A percentile compares a stretch with the other conserved stretches of the same genome.
These are phyloP conservation scores for Astrothelium subdiscretum DNA, from an alignment of 495 filamentous ascomycete genomes.

Conservation along the genomic window DNA sequence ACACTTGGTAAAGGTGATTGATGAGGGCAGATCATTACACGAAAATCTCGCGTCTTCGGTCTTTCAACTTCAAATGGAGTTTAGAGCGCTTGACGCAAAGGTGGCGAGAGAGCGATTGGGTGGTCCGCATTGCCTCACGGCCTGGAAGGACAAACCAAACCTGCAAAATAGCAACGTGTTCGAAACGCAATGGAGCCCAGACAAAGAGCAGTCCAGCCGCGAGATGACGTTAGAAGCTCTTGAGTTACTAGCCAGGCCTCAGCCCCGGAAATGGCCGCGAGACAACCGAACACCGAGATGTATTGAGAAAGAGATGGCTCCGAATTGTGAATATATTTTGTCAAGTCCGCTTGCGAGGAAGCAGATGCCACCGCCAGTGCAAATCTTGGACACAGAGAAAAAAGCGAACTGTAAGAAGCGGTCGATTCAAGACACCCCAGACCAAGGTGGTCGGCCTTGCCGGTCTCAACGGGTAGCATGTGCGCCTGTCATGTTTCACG, in stretches of 20 bases:
- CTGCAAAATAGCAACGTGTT: neutral
- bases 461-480: neutral
- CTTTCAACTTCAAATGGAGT: neutral
- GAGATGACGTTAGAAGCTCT: neutral
- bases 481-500: neutral
- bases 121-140: neutral
- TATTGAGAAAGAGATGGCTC: neutral
- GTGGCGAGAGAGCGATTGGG: neutral
- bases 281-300: neutral
- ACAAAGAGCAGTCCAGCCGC: neutral
- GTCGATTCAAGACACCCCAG: neutral
- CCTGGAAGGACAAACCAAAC: neutral
- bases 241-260: neutral
- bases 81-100: neutral
- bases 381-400: neutral
- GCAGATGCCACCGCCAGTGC: neutral
- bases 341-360: neutral
- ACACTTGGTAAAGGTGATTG: neutral
- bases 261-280: neutral
- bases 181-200: neutral
- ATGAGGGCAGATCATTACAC: neutral
- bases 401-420: neutral
- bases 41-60: neutral
- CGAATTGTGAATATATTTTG: neutral
- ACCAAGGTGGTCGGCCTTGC: neutral